Base-by-base conservation (phyloP, 1,139 yeast species). In the Eremothecium sinecaudum region DNA sequence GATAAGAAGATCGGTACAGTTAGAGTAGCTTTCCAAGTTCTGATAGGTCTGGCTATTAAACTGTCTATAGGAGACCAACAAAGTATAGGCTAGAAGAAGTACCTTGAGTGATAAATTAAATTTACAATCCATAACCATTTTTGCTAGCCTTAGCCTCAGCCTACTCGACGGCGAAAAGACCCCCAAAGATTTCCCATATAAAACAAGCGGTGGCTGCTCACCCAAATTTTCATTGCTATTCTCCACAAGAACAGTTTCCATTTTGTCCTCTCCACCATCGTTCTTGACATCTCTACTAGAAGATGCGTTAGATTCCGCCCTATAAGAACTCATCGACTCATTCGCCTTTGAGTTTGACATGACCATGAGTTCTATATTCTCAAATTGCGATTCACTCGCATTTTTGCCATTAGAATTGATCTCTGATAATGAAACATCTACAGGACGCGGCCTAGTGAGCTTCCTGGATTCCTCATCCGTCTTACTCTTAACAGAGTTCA, bases 81-180 rank as follows among this genome's bases (percentile, higher is more conserved):
- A 48, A 0, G 69, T 66, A 45, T 72, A 77, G 0, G 67, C 39
- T 1, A 69, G 21, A 8, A 73, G 48, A 2, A 72, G 38, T 0
- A 49, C 11, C 18, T 45, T 43, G 28, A 48, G 45, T 44, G 57
- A 10, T 51, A 56, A 35, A 45, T 48, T 53, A 24, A 56, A 54
- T 16, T 39, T 27, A 1, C 42, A 38, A n/a, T 48, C 42, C 10
- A 51, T 30, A 2, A 62, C 50, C 1, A 55, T 15, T 4, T 36
- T 26, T 4, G 63, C 61, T 24, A 67, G 42, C 10, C 35, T 36
- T 5, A 41, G 22, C 40, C 74, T 52, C 4, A 63, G 23, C 4
- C 33, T 39, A 18, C 63, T 63, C 7, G 44, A 38, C 1, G 69
- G 62, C 0, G 56, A 32, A 20, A 68, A 61, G 6, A 55, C 11